These are phyloP conservation scores for Solanum paucissectum DNA, from an alignment of 257 asterid genomes.

Conservation along the genomic window DNA sequence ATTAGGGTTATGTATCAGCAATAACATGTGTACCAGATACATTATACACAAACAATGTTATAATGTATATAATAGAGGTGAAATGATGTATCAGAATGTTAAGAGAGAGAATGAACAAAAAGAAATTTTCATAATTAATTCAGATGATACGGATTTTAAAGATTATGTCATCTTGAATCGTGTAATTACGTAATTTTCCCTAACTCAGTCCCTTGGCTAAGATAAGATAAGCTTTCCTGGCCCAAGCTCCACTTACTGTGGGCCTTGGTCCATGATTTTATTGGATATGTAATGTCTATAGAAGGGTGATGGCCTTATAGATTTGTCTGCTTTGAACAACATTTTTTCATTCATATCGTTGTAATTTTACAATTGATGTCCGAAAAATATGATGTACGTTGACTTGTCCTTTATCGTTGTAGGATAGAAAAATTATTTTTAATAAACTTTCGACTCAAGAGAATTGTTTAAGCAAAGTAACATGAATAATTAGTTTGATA, in stretches of 20 bases:
- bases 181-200: background rate
- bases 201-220: background rate
- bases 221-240: background rate
- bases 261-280: background rate
- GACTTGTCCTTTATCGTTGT: background rate
- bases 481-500: background rate
- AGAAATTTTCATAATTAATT: too few relatives aligned
- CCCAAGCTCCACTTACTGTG: background rate
- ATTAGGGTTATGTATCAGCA: background rate
- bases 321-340: background rate
- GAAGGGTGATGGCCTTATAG: background rate
- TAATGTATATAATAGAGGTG: background rate
- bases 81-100: too few relatives aligned
- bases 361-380: background rate
- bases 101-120: too few relatives aligned
- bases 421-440: accelerated
- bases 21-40: background rate
- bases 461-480: background rate
- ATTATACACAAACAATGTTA: background rate
- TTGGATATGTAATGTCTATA: background rate
- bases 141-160: accelerated
- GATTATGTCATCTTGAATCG: too few relatives aligned
- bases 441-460: accelerated
- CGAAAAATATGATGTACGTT: background rate
- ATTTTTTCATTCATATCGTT: background rate